Evolutionary conservation across 768 basidiomycete genomes (phyloP), one percentile per base, ranked within the genome.

Genomic region (Hericium erinaceus): DNA sequence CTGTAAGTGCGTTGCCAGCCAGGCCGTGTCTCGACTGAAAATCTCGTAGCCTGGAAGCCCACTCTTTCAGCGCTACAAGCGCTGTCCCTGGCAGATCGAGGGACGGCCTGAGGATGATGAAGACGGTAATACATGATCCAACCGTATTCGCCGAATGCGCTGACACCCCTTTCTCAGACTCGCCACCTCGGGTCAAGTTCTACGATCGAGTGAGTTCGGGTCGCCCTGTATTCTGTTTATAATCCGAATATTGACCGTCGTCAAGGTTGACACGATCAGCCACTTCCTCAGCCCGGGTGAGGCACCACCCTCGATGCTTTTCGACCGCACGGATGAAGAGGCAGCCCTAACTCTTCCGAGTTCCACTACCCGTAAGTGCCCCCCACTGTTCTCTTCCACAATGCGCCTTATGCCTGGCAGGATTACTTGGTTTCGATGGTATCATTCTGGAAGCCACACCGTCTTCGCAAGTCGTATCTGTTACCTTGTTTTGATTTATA

Each of bases 41-140:
- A 54, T 20, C 22, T 8, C 33, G 26, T 55, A 95, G 93, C 88
- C 90, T 33, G 93, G 93, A 6, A 85, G 92, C 1, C 85, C 92
- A 4, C 71, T 92, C 22, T 97, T 97, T 66, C 93, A 97, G 67
- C 78, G 86, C 12, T 93, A 95, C 68, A 91, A 93, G 65, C 85
- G 92, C 39, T 95, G 93, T 69, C 88, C 85, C 44, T 97, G 93
- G 93, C 84, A 88, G 66, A 79, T 97, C 39, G 85, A 89, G 67
- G 86, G 85, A 3, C 73, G 71, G 53, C 87, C 87, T 24, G 89
- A 91, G 69, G 89, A 89, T 57, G 88, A 90, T 57, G 87, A 91
- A 74, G 88, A 91, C 66, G 86, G 89, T 87, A 61, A 66, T 13
- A 22, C 28, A 51, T n/a, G 63, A 46, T 48, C 28, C 16, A 8